phyloP scores from a whole-genome alignment of 2,329 filamentous ascomycete genomes.

The Neonectria sp. region DNA sequence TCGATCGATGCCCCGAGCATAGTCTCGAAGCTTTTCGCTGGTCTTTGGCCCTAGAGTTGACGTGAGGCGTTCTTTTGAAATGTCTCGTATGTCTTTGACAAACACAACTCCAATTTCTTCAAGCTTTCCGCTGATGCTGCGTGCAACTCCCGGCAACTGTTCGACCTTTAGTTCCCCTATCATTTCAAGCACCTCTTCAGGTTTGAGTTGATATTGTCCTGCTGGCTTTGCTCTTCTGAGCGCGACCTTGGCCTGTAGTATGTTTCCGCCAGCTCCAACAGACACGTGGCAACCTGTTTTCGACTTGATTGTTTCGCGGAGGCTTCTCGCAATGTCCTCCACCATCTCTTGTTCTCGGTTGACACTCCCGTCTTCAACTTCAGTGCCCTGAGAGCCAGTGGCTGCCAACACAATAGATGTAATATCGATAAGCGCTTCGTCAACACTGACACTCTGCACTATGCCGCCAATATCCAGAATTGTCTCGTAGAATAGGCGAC shows the following conservation, averaged over 20 bases:
- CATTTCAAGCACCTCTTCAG: constrained; percentile 83
- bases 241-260: constrained; percentile 92
- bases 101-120: constrained; percentile 87
- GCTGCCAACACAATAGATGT: constrained; percentile 78
- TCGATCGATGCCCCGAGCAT: constrained; percentile 88
- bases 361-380: constrained; percentile 76
- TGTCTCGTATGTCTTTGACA: constrained; percentile 85
- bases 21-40: constrained; percentile 91
- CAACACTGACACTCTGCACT: constrained; percentile 97
- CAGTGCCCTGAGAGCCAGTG: constrained; percentile 75
- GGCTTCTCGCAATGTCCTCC: constrained; percentile 73
- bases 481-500: constrained; percentile 87
- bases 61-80: constrained; percentile 82
- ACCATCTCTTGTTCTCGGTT: constrained; percentile 85
- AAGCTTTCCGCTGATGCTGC: constrained; percentile 88
- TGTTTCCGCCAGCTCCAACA: constrained; percentile 92
- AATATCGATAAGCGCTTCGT: constrained; percentile 92
- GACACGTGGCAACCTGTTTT: constrained; percentile 91
- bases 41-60: constrained; percentile 90
- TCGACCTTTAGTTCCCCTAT: constrained; percentile 85
- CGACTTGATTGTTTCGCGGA: constrained; percentile 80
- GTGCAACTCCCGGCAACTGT: constrained; percentile 91
- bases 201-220: constrained; percentile 90
- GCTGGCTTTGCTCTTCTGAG: constrained; percentile 94
- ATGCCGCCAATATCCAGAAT: constrained; percentile 85